These are phyloP conservation scores for Trichoderma sp. DNA, from an alignment of 2,329 filamentous ascomycete genomes.

Conservation along the genomic window DNA sequence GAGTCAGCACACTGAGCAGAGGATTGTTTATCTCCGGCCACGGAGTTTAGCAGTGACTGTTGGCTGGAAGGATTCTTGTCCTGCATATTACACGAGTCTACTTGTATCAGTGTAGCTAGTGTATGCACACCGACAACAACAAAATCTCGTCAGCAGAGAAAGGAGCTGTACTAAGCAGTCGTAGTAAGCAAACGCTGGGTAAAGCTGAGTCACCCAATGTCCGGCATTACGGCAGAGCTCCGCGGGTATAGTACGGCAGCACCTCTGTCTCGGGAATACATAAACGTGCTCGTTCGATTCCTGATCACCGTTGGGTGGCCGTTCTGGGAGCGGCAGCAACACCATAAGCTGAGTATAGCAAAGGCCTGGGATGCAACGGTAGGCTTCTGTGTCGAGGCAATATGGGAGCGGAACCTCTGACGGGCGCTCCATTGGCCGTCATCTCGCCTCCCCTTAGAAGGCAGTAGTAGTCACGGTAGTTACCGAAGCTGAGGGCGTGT, in stretches of 20 bases:
- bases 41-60: neutral
- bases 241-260: neutral
- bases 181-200: neutral
- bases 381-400: neutral
- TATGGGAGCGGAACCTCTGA: neutral
- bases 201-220: neutral
- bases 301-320: neutral
- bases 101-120: too few relatives aligned
- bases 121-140: neutral
- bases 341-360: conserved; percentile 20
- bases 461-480: neutral
- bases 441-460: neutral
- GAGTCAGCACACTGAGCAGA: neutral
- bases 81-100: neutral
- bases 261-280: neutral
- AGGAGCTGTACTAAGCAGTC: neutral
- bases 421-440: neutral
- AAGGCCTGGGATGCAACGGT: neutral
- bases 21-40: neutral
- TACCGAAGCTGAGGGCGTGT: neutral
- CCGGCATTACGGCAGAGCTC: neutral
- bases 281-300: neutral
- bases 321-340: neutral
- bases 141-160: neutral
- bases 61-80: neutral